Conservation (phyloP, 139 green algal species). For the Nannochloris sp. region DNA sequence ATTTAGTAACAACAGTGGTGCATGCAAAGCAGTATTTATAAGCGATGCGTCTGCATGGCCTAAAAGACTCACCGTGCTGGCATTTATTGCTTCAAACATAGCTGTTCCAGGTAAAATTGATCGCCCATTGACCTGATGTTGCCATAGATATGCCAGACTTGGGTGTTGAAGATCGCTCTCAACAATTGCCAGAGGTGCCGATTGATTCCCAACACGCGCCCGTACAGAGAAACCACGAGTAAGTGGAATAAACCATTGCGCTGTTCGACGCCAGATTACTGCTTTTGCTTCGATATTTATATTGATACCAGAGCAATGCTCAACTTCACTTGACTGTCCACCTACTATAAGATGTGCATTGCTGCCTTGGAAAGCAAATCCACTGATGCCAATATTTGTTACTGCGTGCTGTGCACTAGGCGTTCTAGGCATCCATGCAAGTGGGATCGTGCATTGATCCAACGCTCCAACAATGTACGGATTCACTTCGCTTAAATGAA, state of each 20-base stretch:
- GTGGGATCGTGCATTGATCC: not conserved
- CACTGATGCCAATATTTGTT: constrained; percentile 36
- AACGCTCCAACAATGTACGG: constrained; percentile 31
- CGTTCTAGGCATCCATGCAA: constrained; percentile 13
- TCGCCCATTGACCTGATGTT: constrained; percentile 44
- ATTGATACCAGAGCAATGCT: not conserved
- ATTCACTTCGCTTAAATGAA: constrained; percentile 42
- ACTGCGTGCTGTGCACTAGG: not conserved
- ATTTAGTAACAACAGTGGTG: too few species aligned
- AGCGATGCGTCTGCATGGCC: not conserved
- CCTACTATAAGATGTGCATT: constrained; percentile 33
- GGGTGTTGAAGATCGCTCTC: constrained; percentile 21
- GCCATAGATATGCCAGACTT: constrained; percentile 43
- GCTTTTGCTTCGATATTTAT: not conserved
- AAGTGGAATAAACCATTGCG: not conserved
- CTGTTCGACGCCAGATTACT: not conserved
- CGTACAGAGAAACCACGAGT: too few species aligned
- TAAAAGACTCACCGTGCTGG: not conserved
- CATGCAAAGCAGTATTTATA: not conserved
- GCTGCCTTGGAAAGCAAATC: constrained; percentile 70
- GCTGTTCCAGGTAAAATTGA: not conserved
- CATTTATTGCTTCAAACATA: constrained; percentile 1
- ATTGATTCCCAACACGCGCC: not conserved
- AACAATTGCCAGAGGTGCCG: constrained; percentile 7
- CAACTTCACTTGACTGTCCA: not conserved